phyloP scores from a whole-genome alignment of 1,139 yeast genomes.

The Blastobotrys elegans region DNA sequence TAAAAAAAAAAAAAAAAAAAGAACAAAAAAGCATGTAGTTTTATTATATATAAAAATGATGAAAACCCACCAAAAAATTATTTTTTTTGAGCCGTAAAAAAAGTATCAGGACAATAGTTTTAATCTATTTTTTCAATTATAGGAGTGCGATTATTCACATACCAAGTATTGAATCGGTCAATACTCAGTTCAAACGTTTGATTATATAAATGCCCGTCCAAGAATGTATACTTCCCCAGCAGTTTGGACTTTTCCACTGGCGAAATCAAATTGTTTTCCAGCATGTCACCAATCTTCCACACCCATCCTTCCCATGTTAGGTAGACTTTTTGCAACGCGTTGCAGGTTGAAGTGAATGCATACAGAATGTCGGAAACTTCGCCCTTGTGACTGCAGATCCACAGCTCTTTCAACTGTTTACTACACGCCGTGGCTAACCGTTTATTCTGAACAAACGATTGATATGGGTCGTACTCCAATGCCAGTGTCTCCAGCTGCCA shows the following conservation, averaged over 20 bases:
- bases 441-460: neutral
- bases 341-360: constrained; percentile 9
- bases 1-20: neutral
- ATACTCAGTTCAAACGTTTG: constrained; percentile 12
- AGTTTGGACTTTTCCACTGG: constrained; percentile 6
- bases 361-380: constrained; percentile 8
- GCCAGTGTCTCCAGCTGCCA: constrained; percentile 11
- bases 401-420: constrained; percentile 7
- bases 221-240: constrained; percentile 10
- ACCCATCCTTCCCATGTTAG: constrained; percentile 16
- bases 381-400: constrained; percentile 13
- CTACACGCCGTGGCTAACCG: constrained; percentile 6
- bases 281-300: constrained; percentile 12
- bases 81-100: too few relatives aligned
- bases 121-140: too few relatives aligned
- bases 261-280: constrained; percentile 6
- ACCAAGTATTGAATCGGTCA: constrained; percentile 9
- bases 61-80: too few relatives aligned
- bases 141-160: neutral
- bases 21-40: too few relatives aligned
- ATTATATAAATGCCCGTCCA: constrained; percentile 12
- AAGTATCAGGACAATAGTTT: too few relatives aligned
- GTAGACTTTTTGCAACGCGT: constrained; percentile 5
- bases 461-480: constrained; percentile 13
- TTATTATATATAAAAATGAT: too few relatives aligned